phyloP scores from a whole-genome alignment of 345 rosid genomes.

The Acer yangbiense region DNA sequence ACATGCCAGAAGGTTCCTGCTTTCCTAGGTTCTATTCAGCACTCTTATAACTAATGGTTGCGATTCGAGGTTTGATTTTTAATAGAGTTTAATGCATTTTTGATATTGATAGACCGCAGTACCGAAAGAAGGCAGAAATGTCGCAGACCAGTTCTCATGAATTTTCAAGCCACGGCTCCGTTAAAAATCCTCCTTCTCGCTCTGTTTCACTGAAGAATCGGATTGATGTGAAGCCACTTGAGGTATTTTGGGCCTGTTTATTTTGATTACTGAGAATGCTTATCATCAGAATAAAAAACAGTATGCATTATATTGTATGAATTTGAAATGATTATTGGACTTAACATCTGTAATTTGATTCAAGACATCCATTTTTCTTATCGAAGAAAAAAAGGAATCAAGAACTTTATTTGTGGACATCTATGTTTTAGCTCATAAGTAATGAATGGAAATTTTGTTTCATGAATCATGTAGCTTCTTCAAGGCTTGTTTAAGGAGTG shows the following conservation, averaged over 20 bases:
- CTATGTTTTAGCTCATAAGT: neutral
- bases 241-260: slow-evolving; percentile 39
- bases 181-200: slow-evolving; percentile 50
- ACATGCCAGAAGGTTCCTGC: slow-evolving; percentile 91
- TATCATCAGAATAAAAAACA: neutral
- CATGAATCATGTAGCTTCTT: slow-evolving; percentile 53
- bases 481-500: slow-evolving; percentile 63
- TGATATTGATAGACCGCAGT: slow-evolving; percentile 52
- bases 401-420: neutral
- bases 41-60: slow-evolving; percentile 1
- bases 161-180: slow-evolving; percentile 50
- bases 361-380: neutral
- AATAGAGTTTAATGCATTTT: slow-evolving; percentile 11
- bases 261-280: neutral
- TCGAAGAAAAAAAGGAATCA: neutral
- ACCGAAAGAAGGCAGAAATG: slow-evolving; percentile 38
- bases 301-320: neutral
- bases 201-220: slow-evolving; percentile 50
- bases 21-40: slow-evolving; percentile 66
- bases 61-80: neutral
- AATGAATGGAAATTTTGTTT: slow-evolving; percentile 25
- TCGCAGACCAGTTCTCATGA: slow-evolving; percentile 37
- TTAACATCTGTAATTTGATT: neutral
- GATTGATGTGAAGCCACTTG: slow-evolving; percentile 79
- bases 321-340: neutral